Percentiles rank a stretch among this genome's conserved stretches.
Evolutionary conservation across 2,329 filamentous ascomycete species (phyloP).

Genomic region (Paecilomyces sp.): DNA sequence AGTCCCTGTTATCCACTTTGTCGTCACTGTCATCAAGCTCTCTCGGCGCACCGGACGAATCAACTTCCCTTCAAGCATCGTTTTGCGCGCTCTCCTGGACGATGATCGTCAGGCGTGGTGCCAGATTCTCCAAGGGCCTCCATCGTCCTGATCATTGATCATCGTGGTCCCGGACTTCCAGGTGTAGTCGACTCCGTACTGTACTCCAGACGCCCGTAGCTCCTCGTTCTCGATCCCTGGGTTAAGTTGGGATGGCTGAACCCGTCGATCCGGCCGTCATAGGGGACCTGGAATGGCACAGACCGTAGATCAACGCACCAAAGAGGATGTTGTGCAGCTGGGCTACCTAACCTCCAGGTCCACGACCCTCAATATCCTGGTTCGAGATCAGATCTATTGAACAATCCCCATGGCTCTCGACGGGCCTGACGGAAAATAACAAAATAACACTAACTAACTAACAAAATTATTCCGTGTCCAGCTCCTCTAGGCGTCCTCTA

Average conservation of each 20-base stretch:
- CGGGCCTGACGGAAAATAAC: background rate
- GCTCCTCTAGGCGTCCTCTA: background rate
- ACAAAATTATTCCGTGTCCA: background rate
- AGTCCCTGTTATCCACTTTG: background rate
- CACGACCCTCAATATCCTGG: background rate
- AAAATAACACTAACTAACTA: background rate
- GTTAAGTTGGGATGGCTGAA: background rate
- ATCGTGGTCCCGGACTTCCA: too few relatives aligned
- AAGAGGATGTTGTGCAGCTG: background rate
- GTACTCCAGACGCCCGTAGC: too few relatives aligned
- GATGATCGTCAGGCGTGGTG: background rate
- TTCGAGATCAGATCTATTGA: background rate
- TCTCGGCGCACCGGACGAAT: background rate
- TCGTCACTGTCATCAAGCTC: background rate
- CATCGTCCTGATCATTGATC: background rate
- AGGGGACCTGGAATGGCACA: background rate
- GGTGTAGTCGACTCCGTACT: too few relatives aligned
- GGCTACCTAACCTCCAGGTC: background rate
- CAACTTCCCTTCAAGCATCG: background rate
- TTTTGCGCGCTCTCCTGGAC: background rate
- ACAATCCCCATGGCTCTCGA: too few relatives aligned
- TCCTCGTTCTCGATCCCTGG: background rate
- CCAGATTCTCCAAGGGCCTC: background rate
- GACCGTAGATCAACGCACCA: background rate
- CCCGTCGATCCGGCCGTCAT: background rate